phyloP scores from a whole-genome alignment of 768 basidiomycete genomes.

The Kwoniella sp. region DNA sequence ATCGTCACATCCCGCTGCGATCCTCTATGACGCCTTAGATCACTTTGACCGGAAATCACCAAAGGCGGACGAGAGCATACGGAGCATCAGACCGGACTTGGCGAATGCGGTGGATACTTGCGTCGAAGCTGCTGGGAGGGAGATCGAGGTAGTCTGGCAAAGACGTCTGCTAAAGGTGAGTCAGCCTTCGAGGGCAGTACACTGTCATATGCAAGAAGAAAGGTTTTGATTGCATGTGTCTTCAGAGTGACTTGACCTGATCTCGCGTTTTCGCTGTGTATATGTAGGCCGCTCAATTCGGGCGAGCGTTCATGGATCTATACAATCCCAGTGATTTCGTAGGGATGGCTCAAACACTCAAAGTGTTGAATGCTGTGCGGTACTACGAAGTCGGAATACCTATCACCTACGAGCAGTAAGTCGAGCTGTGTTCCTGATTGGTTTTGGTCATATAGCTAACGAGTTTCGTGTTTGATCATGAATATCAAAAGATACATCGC shows the following conservation, averaged over 20 bases:
- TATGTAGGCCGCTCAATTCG: constrained; percentile 96
- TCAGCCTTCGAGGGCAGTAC: background rate
- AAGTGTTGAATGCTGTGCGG: constrained; percentile 90
- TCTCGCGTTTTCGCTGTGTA: background rate
- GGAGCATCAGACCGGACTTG: constrained; percentile 82
- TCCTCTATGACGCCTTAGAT: constrained; percentile 89
- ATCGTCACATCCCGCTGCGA: constrained; percentile 86
- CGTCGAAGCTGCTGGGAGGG: constrained; percentile 87
- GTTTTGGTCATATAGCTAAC: background rate
- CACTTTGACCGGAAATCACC: constrained; percentile 80
- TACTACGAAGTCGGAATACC: constrained; percentile 92
- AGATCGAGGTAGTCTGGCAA: constrained; percentile 91
- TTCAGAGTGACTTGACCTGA: background rate
- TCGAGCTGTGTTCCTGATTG: constrained; percentile 15
- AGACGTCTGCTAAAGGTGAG: constrained; percentile 76
- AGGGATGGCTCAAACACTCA: constrained; percentile 85
- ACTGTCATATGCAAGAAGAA: background rate
- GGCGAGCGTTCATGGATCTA: constrained; percentile 87
- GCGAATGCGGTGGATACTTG: constrained; percentile 85
- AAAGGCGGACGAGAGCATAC: constrained; percentile 89
- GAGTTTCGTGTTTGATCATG: background rate
- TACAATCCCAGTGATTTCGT: constrained; percentile 92
- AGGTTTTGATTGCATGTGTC: constrained; percentile 13
- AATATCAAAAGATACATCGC: constrained; percentile 70
- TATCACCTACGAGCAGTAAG: constrained; percentile 85